Conservation (phyloP, 163 green algal species). For the Trebouxia gelatinosa region DNA sequence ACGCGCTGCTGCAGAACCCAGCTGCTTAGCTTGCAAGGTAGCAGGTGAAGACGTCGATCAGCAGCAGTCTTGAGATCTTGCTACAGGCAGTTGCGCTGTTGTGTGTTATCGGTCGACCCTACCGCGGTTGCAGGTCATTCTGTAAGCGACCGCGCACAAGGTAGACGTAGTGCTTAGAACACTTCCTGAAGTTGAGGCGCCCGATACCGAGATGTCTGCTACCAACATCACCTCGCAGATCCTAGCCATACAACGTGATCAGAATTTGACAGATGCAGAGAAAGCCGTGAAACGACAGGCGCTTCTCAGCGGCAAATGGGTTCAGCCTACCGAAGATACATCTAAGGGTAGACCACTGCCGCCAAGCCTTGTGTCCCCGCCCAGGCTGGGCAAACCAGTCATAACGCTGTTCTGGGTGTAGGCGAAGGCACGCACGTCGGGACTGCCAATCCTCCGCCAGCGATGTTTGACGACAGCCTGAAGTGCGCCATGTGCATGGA, state of each 20-base stretch:
- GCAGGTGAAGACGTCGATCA: neutral
- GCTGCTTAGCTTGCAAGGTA: neutral
- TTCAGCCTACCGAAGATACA: neutral
- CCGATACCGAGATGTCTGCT: too few relatives aligned
- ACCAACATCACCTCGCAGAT: slow-evolving; percentile 46
- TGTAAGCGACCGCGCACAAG: too few relatives aligned
- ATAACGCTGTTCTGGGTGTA: neutral
- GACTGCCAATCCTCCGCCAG: neutral
- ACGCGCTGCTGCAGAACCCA: too few relatives aligned
- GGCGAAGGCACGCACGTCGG: neutral
- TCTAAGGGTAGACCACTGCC: neutral
- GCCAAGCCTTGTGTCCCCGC: neutral
- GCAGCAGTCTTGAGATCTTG: neutral
- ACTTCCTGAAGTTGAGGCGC: too few relatives aligned
- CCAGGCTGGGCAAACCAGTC: neutral
- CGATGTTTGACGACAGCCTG: slow-evolving; percentile 76
- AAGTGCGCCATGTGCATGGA: slow-evolving; percentile 90
- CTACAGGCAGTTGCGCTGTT: neutral
- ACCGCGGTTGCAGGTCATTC: too few relatives aligned
- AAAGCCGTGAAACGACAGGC: slow-evolving; percentile 76
- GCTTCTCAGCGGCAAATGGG: slow-evolving; percentile 70
- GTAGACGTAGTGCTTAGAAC: too few relatives aligned
- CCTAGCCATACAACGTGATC: slow-evolving; percentile 72
- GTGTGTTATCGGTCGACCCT: neutral
- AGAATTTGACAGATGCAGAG: slow-evolving; percentile 70